Evolutionary conservation across 139 green algal genomes (phyloP).

Genomic region (Picochlorum costavermella): DNA sequence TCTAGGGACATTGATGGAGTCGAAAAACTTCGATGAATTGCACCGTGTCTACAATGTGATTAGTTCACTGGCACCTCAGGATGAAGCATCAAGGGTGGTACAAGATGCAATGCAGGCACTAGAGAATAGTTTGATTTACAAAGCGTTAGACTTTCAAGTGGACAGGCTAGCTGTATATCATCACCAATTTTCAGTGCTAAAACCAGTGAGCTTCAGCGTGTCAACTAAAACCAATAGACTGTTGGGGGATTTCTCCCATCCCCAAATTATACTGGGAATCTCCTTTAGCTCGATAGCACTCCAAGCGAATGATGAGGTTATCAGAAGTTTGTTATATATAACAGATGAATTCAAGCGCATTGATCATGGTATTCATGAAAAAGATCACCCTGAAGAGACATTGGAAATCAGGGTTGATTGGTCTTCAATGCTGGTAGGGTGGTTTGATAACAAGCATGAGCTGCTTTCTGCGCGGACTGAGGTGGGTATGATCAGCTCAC

Average conservation of each 20-base stretch:
- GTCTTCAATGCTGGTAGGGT: too few species aligned
- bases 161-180: background rate
- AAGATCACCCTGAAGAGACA: too few species aligned
- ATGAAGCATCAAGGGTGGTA: background rate
- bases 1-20: too few species aligned
- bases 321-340: background rate
- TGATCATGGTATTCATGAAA: too few species aligned
- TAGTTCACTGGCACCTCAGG: too few species aligned
- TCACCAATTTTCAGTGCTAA: background rate
- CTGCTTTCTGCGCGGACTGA: too few species aligned
- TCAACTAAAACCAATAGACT: background rate
- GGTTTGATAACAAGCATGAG: too few species aligned
- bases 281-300: background rate
- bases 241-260: background rate
- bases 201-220: background rate
- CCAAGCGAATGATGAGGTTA: background rate
- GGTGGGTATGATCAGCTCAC: too few species aligned
- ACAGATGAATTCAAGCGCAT: too few species aligned
- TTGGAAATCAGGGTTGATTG: too few species aligned
- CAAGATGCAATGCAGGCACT: background rate
- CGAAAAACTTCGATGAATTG: too few species aligned
- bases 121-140: background rate
- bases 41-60: too few species aligned
- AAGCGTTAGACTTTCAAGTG: background rate
- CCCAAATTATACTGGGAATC: background rate